Evolutionary conservation across 2,329 filamentous ascomycete genomes (phyloP).

Genomic region (Scedosporium boydii): DNA sequence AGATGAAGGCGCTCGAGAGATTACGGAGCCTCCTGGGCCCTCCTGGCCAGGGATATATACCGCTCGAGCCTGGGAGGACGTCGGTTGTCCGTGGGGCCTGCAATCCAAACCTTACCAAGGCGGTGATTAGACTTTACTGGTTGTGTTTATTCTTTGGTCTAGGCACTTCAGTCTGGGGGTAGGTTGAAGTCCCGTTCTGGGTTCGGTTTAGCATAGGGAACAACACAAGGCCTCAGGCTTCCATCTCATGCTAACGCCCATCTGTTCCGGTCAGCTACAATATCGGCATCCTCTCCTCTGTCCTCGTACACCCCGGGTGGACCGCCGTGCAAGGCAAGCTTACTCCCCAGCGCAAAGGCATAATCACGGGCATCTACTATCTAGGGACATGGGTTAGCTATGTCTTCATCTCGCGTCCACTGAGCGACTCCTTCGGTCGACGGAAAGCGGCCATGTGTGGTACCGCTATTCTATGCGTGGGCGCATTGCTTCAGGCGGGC

Average conservation of each 20-base stretch:
- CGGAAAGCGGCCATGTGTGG: constrained; percentile 40
- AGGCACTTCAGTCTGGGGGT: constrained; percentile 44
- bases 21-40: not conserved
- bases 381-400: constrained; percentile 46
- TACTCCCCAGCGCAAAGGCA: constrained; percentile 33
- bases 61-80: not conserved
- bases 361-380: constrained; percentile 49
- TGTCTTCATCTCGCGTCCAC: constrained; percentile 41
- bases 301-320: constrained; percentile 48
- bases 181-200: constrained; percentile 11
- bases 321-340: constrained; percentile 33
- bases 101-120: constrained; percentile 19
- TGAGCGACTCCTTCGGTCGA: constrained; percentile 41
- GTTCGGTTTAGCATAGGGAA: not conserved
- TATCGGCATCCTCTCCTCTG: constrained; percentile 45
- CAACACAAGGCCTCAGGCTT: not conserved
- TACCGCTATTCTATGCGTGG: constrained; percentile 34
- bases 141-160: constrained; percentile 38
- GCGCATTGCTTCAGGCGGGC: constrained; percentile 36
- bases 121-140: constrained; percentile 20
- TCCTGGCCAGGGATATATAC: not conserved
- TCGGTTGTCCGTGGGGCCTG: not conserved
- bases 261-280: constrained; percentile 32
- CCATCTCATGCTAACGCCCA: not conserved
- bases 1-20: not conserved